Conservation (phyloP, 805 yeast genomes). For the Zygosaccharomyces bisporus region DNA sequence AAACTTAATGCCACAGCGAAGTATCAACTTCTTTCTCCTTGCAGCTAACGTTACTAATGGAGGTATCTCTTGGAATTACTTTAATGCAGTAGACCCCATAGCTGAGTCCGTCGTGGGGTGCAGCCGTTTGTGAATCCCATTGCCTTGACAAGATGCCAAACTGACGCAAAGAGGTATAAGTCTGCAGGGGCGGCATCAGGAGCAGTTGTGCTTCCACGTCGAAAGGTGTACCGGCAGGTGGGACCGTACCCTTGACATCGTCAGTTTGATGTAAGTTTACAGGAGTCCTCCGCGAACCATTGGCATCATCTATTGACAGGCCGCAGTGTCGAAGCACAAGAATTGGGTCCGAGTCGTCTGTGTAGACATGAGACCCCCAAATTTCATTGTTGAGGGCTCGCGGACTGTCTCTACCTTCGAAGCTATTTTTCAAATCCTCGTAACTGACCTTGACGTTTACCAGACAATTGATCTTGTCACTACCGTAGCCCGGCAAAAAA, state of each 20-base stretch:
- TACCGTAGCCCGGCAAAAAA: conserved; percentile 25
- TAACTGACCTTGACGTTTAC: conserved; percentile 22
- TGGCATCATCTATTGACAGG: conserved; percentile 41
- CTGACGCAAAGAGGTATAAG: conserved; percentile 61
- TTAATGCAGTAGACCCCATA: conserved; percentile 49
- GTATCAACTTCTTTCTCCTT: conserved; percentile 6
- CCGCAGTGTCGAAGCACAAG: conserved; percentile 76
- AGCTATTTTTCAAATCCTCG: conserved; percentile 30
- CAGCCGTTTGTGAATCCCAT: conserved; percentile 47
- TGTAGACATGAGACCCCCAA: conserved; percentile 93
- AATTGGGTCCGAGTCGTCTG: conserved; percentile 88
- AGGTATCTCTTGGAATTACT: conserved; percentile 28
- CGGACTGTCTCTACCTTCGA: conserved; percentile 39
- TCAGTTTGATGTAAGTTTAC: conserved; percentile 38
- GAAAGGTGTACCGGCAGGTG: conserved; percentile 19
- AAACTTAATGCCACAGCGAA: conserved; percentile 2
- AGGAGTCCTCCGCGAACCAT: conserved; percentile 36
- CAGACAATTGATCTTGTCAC: conserved; percentile 22
- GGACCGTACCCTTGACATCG: conserved; percentile 32
- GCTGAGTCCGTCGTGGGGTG: conserved; percentile 75
- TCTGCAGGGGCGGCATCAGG: conserved; percentile 66
- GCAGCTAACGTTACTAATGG: conserved; percentile 19
- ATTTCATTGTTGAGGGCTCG: conserved; percentile 49
- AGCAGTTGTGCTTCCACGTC: conserved; percentile 36
- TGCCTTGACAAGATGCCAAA: conserved; percentile 70